Evolutionary conservation across 345 rosid species (phyloP).

Genomic region (Citrus trifoliata): DNA sequence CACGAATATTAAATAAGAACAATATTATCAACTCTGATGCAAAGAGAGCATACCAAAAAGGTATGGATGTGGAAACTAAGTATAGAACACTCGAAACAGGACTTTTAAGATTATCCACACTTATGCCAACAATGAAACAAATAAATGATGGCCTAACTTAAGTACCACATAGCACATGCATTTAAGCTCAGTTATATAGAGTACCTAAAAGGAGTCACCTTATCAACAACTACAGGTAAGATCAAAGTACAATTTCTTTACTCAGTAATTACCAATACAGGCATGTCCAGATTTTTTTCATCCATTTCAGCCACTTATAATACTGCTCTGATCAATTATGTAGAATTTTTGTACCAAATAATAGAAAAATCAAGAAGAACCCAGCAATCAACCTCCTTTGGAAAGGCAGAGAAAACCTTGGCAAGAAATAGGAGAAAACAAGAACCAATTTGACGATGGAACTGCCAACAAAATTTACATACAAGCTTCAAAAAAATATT

Average conservation of each 20-base stretch:
- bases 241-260: not conserved
- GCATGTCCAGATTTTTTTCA: not conserved
- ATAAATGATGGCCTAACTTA: not conserved
- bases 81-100: not conserved
- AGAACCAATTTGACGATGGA: not conserved
- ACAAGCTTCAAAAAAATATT: not conserved
- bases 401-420: not conserved
- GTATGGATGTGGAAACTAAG: not conserved
- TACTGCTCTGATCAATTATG: not conserved
- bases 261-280: not conserved
- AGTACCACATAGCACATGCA: not conserved
- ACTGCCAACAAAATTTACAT: not conserved
- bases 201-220: not conserved
- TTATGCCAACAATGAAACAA: not conserved
- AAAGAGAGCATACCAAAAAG: not conserved
- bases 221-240: not conserved
- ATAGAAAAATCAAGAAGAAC: not conserved
- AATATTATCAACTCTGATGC: not conserved
- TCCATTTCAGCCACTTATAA: not conserved
- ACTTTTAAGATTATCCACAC: not conserved
- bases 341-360: not conserved
- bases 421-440: not conserved
- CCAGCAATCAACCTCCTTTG: not conserved
- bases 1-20: not conserved
- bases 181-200: not conserved